A percentile compares a stretch with the other conserved stretches of the same genome.
These are phyloP conservation scores for Fusarium humuli DNA, from an alignment of 2,329 filamentous ascomycete species.

Conservation along the genomic window DNA sequence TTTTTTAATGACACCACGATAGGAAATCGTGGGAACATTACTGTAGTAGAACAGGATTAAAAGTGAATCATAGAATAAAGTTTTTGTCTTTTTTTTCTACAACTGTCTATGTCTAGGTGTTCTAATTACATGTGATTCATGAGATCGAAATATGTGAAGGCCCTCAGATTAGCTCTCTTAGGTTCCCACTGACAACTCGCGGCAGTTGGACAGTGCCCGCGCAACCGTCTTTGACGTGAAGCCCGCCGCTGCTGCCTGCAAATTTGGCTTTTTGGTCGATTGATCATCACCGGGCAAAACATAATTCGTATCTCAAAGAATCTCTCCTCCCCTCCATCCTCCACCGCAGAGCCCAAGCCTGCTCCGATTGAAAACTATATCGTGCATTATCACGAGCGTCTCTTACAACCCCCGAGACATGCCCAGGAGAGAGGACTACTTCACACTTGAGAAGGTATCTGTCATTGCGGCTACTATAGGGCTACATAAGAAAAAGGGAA, in stretches of 20 bases:
- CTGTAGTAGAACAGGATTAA: conserved; percentile 38
- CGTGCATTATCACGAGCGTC: conserved; percentile 49
- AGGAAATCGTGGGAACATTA: conserved; percentile 23
- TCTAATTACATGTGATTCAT: neutral
- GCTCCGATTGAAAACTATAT: conserved; percentile 68
- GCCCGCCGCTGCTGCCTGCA: conserved; percentile 60
- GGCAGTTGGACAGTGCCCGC: conserved; percentile 24
- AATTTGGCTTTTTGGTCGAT: conserved; percentile 69
- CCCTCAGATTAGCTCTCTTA: conserved; percentile 70
- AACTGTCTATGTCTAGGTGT: neutral
- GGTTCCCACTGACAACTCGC: conserved; percentile 65
- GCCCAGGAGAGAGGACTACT: conserved; percentile 19
- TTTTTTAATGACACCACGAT: conserved; percentile 17
- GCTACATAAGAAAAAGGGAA: neutral
- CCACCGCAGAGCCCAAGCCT: conserved; percentile 48
- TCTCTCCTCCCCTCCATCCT: neutral
- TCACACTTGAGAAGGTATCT: conserved; percentile 42
- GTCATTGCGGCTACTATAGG: conserved; percentile 53
- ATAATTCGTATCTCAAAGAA: conserved; percentile 29
- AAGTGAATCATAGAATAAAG: conserved; percentile 42
- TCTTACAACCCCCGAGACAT: neutral
- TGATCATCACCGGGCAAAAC: conserved; percentile 62
- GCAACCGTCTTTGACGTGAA: conserved; percentile 18
- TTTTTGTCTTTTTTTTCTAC: conserved; percentile 34
- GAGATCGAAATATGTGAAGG: conserved; percentile 36